Conservation (phyloP, 306 rosid genomes). For the Oxytropis ochrocephala region DNA sequence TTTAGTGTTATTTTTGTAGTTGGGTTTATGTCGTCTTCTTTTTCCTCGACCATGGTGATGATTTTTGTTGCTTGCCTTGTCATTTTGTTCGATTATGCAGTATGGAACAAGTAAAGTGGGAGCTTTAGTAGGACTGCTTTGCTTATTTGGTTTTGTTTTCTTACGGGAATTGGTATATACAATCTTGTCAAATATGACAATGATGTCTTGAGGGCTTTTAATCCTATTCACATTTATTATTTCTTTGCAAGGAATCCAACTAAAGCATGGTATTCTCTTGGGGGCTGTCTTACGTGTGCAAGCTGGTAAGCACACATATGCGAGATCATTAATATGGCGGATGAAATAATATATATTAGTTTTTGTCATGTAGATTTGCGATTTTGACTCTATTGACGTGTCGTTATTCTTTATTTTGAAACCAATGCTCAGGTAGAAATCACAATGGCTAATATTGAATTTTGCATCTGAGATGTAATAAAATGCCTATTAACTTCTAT, state of each 20-base stretch:
- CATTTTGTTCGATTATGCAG: slow-evolving; percentile 83
- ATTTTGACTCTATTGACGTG: too few species aligned
- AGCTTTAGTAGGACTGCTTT: slow-evolving; percentile 83
- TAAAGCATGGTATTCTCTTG: slow-evolving; percentile 92
- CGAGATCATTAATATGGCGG: slow-evolving; percentile 8
- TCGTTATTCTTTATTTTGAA: too few species aligned
- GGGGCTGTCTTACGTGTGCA: slow-evolving; percentile 93
- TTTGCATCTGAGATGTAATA: too few species aligned
- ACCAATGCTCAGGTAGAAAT: too few species aligned
- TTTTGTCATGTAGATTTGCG: slow-evolving; percentile 7
- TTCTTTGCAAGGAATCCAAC: slow-evolving; percentile 85
- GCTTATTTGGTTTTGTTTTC: slow-evolving; percentile 84
- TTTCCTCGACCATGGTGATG: slow-evolving; percentile 43
- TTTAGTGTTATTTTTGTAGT: background rate
- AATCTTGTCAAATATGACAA: slow-evolving; percentile 74
- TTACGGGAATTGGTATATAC: slow-evolving; percentile 75
- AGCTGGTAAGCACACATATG: slow-evolving; percentile 51
- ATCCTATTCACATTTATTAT: slow-evolving; percentile 82
- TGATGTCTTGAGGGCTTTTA: slow-evolving; percentile 79
- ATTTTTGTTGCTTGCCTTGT: slow-evolving; percentile 87
- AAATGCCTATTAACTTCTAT: too few species aligned
- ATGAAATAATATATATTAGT: slow-evolving; percentile 15
- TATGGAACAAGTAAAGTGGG: slow-evolving; percentile 98
- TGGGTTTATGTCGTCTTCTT: slow-evolving; percentile 11
- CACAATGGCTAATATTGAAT: too few species aligned